Evolutionary conservation across 2,329 filamentous ascomycete species (phyloP).

Genomic region (Tympanopsis confertula): DNA sequence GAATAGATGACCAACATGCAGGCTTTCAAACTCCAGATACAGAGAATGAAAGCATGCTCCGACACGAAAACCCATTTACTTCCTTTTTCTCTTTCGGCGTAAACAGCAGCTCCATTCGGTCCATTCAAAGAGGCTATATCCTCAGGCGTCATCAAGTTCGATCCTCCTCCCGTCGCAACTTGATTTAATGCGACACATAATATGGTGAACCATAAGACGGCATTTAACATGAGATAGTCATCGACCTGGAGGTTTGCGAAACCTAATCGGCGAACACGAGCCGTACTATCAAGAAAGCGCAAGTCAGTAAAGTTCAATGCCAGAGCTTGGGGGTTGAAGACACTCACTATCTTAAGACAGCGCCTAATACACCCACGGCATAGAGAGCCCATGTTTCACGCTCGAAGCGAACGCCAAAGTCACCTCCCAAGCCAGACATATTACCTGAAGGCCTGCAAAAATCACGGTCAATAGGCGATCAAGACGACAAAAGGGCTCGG

Average conservation of each 20-base stretch:
- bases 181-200: conserved; percentile 30
- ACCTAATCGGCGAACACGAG: conserved; percentile 24
- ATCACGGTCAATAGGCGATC: conserved; percentile 12
- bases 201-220: conserved; percentile 30
- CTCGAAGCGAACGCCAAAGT: conserved; percentile 3
- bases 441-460: not conserved
- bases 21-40: conserved; percentile 26
- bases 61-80: conserved; percentile 38
- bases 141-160: conserved; percentile 29
- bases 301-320: not conserved
- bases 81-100: conserved; percentile 21
- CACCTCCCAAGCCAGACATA: not conserved
- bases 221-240: conserved; percentile 30
- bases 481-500: conserved; percentile 16
- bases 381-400: conserved; percentile 10
- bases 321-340: conserved; percentile 21
- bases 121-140: conserved; percentile 24
- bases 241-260: conserved; percentile 26
- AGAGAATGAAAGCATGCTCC: conserved; percentile 34
- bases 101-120: conserved; percentile 16
- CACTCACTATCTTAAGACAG: conserved; percentile 8
- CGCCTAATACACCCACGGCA: conserved; percentile 7
- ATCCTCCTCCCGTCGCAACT: conserved; percentile 30
- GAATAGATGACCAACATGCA: conserved; percentile 31
- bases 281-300: conserved; percentile 12